Conservation (phyloP, 1,284 basidiomycete species). For the Puccinia horiana region DNA sequence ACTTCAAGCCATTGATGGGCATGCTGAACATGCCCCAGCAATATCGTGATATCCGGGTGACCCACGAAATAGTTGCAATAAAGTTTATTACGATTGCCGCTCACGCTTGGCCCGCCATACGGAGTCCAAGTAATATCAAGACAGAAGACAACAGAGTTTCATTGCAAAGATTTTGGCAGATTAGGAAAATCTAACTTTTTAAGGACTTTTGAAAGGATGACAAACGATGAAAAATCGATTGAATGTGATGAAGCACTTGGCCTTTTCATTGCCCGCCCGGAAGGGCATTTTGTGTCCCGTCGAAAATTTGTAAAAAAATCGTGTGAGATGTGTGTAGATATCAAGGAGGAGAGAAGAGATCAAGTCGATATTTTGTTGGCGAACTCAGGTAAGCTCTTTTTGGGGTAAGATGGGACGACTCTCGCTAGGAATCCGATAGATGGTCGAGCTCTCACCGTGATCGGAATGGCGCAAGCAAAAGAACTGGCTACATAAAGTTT, state of each 20-base stretch:
- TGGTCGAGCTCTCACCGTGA: neutral
- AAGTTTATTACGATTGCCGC: too few relatives aligned
- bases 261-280: neutral
- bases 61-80: too few relatives aligned
- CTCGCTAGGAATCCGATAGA: neutral
- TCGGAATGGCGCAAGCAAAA: neutral
- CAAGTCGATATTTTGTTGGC: neutral
- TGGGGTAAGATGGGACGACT: neutral
- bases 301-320: neutral
- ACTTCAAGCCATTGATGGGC: too few relatives aligned
- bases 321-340: neutral
- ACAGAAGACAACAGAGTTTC: neutral
- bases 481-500: neutral
- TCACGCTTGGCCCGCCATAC: too few relatives aligned
- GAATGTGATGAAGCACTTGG: neutral
- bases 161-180: neutral
- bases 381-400: neutral
- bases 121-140: too few relatives aligned
- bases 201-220: neutral
- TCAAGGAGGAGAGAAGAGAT: neutral
- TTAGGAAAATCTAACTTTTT: neutral
- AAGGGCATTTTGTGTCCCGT: neutral
- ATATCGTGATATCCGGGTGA: too few relatives aligned
- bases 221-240: neutral
- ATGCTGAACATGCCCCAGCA: too few relatives aligned